Percentiles rank a stretch among this genome's conserved stretches.
Conservation (phyloP, 192 early-diverging fungal genomes). For the Coemansia sp. region DNA sequence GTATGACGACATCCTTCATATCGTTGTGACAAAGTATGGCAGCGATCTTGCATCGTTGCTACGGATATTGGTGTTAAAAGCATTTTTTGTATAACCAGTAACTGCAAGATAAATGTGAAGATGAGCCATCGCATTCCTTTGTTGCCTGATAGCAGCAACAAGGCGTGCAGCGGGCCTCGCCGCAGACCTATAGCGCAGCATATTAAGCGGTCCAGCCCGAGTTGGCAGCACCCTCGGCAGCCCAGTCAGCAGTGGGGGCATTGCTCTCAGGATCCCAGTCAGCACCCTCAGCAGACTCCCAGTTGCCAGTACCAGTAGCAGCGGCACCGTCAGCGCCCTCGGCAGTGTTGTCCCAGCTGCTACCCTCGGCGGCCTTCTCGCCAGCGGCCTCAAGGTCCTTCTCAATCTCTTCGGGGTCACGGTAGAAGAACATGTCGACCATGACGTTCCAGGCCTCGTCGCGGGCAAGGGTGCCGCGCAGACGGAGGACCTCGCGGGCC, state of each 20-base stretch:
- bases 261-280: conserved; percentile 48
- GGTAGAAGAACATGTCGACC: conserved; percentile 99
- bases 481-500: conserved; percentile 97
- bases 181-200: conserved; percentile 2
- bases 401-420: conserved; percentile 94
- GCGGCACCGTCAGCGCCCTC: conserved; percentile 45
- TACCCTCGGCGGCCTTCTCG: conserved; percentile 56
- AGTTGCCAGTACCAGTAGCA: conserved; percentile 39
- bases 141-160: background rate
- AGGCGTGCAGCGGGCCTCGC: background rate
- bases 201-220: conserved; percentile 35
- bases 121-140: background rate
- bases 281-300: conserved; percentile 41
- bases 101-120: conserved; percentile 2
- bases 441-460: conserved; percentile 90
- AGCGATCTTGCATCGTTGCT: background rate
- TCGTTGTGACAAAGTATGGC: background rate
- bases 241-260: conserved; percentile 61
- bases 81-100: background rate
- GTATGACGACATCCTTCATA: background rate
- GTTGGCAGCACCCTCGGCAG: conserved; percentile 58
- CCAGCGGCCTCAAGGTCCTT: conserved; percentile 82
- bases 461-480: conserved; percentile 89
- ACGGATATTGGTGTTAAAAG: background rate
- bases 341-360: conserved; percentile 50